Percentiles rank a stretch among this genome's conserved stretches.
Conservation (phyloP, 257 asterid genomes). For the Salvia hispanica region DNA sequence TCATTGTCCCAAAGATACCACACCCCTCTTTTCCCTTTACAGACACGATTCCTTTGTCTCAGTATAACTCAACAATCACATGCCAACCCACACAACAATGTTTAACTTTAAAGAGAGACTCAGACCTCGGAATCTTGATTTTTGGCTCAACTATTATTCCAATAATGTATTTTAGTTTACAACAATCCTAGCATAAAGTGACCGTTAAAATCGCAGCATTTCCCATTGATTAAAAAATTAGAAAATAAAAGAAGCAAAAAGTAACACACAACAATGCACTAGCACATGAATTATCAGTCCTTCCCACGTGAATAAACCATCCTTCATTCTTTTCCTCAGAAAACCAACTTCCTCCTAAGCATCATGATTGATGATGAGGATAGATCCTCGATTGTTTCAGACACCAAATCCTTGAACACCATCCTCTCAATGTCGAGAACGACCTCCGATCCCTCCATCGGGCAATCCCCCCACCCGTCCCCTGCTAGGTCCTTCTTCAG, state of each 20-base stretch:
- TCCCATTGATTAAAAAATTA: not conserved
- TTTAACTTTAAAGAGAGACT: not conserved
- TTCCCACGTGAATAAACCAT: slow-evolving; percentile 7
- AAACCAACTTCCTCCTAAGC: slow-evolving; percentile 15
- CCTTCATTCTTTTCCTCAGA: not conserved
- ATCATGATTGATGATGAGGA: slow-evolving; percentile 16
- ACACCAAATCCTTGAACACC: slow-evolving; percentile 69
- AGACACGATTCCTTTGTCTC: slow-evolving; percentile 18
- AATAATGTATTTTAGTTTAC: slow-evolving; percentile 13
- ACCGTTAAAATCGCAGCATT: slow-evolving; percentile 37
- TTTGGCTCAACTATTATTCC: slow-evolving; percentile 17
- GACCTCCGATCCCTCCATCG: slow-evolving; percentile 65
- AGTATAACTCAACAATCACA: slow-evolving; percentile 5
- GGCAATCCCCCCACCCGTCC: slow-evolving; percentile 79
- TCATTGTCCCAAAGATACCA: slow-evolving; percentile 21
- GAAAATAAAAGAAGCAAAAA: not conserved
- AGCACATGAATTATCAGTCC: slow-evolving; percentile 22
- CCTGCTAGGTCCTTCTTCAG: slow-evolving; percentile 65
- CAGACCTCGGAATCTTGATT: slow-evolving; percentile 18
- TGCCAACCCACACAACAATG: slow-evolving; percentile 8
- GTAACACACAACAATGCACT: not conserved
- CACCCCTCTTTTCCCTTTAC: not conserved
- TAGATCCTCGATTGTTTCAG: slow-evolving; percentile 71
- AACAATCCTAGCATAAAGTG: slow-evolving; percentile 35
- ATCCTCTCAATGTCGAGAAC: slow-evolving; percentile 76